Base-by-base conservation (phyloP, 1,284 basidiomycete species). In the Pyrrhoderma noxium region DNA sequence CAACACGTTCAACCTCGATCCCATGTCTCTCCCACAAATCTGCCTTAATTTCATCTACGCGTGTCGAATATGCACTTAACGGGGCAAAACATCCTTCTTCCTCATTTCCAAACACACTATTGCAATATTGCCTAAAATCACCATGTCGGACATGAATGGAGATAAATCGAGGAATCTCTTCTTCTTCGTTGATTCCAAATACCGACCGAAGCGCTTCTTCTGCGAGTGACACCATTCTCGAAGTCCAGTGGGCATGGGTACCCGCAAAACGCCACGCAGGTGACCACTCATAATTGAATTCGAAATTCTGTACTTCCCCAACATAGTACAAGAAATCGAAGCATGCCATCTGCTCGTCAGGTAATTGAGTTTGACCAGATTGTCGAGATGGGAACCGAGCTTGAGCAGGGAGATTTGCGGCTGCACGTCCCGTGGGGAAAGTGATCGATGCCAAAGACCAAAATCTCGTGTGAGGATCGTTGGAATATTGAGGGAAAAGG, bases 121-220 rank as follows among this genome's bases (percentile, higher is more conserved):
- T 61, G 59, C 79, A 82, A 60, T 70, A 79, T 55, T 61, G 66
- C 43, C 58, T 58, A 62, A 89, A 87, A 60, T 86, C 84, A 2
- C 73, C 75, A 49, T 76, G 79, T 11, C 84, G 77, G 18, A 77
- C 68, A 60, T 86, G 83, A 42, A 85, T 71, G 7, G 74, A 70
- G 57, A 86, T 80, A 61, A 75, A 84, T 13, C 68, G 69, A 16
- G 75, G 74, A 23, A 73, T 66, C 0, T 65, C 61, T 14, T 66
- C 67, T 19, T 63, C 60, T 5, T 63, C 61, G 8, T 62, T 58
- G 8, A 74, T 49, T 0, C 59, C 66, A 43, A 78, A 68, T 1
- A 70, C 67, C n/a, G 66, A 62, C 36, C 69, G 66, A 14, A 77
- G 59, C 54, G 74, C 74, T 2, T 60, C 57, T 7, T 68, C 61